Base-by-base conservation (phyloP, 2,329 filamentous ascomycete species). In the Penicillium sp. region DNA sequence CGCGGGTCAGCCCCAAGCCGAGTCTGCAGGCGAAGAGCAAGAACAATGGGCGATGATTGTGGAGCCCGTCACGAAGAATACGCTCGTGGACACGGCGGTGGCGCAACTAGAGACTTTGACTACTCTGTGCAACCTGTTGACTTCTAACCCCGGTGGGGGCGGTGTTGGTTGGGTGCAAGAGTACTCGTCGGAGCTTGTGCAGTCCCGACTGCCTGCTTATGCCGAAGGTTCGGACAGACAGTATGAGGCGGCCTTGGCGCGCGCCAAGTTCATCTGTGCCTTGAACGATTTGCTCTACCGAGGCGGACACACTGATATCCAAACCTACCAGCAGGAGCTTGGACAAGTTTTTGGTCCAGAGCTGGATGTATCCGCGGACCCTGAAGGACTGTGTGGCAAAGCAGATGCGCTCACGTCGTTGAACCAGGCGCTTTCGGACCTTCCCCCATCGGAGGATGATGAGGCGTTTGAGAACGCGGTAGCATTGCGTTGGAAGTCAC, bases 21-120 rank as follows among this genome's bases (percentile, higher is more conserved):
- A 58, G 25, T 53, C 64, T 5, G 25, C 57, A 29, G 57, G 60
- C 3, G 63, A 69, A 16, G 55, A 64, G n/a, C 65, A 82, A 38
- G 85, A 86, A 58, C 82, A 87, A 65, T 89, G 85, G 82, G 87
- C 85, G 19, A 82, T 80, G 4, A 80, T 91, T n/a, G 79, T 88
- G 53, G 86, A 88, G 61, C 84, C 87, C 0, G 77, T 89, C 27
- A 88, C 86, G 2, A 81, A 84, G 27, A 79, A 81, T 47, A 84
- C 85, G 1, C 80, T 91, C 7, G 76, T 90, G 1, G 88, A 91
- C 59, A 90, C 87, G 0, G 79, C 86, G 15, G 78, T 88, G 33
- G 86, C 87, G 5, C 84, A 87, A 60, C 71, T 90, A 50, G 84
- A 76, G 63, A 82, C 74, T 47, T 79, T 79, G 68, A 83, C 75